phyloP scores from a whole-genome alignment of 306 rosid genomes.

The Cucurbita argyrosperma region DNA sequence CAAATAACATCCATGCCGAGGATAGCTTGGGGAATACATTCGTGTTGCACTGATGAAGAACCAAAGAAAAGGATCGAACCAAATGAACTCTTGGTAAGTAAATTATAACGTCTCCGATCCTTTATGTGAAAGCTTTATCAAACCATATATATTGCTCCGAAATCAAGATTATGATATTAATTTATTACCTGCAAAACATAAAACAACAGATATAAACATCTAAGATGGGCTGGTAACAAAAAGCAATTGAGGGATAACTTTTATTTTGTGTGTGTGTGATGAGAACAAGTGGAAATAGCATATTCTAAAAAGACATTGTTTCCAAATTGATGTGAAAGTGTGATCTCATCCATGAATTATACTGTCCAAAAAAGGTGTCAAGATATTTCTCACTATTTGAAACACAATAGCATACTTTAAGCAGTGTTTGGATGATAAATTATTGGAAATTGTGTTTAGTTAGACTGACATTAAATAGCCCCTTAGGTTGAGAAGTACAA shows the following conservation, averaged over 20 bases:
- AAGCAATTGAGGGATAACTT: background rate
- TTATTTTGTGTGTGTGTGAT: background rate
- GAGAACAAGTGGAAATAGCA: background rate
- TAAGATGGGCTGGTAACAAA: background rate
- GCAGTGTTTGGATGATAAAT: background rate
- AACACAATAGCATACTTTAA: background rate
- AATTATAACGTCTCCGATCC: conserved; percentile 50
- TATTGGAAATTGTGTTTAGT: background rate
- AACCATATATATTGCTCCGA: conserved; percentile 49
- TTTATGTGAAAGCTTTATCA: conserved; percentile 50
- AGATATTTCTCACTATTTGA: background rate
- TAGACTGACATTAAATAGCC: background rate
- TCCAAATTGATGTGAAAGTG: background rate
- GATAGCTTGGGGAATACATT: conserved; percentile 98
- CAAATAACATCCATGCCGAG: conserved; percentile 98
- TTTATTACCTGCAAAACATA: conserved; percentile 60
- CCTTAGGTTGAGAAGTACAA: background rate
- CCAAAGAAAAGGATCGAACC: conserved; percentile 63
- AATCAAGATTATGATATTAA: conserved; percentile 45
- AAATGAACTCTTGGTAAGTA: conserved; percentile 69
- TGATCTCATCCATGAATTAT: background rate
- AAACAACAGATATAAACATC: background rate
- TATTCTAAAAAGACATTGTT: background rate
- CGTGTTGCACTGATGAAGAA: conserved; percentile 96
- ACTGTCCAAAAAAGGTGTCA: background rate